Evolutionary conservation across 768 basidiomycete genomes (phyloP).

Genomic region (Pisolithus orientalis): DNA sequence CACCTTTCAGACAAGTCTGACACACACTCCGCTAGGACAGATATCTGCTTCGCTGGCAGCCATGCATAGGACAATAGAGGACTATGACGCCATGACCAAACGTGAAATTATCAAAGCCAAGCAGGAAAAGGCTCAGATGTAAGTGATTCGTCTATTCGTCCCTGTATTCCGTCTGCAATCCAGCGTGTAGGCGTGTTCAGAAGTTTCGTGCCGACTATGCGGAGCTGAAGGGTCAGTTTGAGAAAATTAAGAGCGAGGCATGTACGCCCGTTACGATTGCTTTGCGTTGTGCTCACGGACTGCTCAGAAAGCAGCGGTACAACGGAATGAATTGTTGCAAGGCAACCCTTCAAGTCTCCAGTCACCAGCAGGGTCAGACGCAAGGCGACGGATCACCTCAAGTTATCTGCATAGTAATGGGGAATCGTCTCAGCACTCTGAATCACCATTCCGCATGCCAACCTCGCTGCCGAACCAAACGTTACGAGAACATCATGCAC

Average conservation of each 20-base stretch:
- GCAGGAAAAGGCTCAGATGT: conserved; percentile 94
- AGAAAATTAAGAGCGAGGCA: conserved; percentile 60
- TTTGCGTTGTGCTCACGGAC: background rate
- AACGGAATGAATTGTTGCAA: conserved; percentile 62
- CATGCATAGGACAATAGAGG: conserved; percentile 90
- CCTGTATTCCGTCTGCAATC: background rate
- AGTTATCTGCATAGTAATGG: conserved; percentile 30
- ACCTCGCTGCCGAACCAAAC: conserved; percentile 49
- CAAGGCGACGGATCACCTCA: conserved; percentile 58
- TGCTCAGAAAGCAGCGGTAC: conserved; percentile 49
- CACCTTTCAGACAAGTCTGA: background rate
- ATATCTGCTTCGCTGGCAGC: conserved; percentile 96
- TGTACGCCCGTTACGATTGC: background rate
- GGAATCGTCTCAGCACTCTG: conserved; percentile 59
- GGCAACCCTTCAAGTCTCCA: conserved; percentile 33
- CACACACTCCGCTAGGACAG: conserved; percentile 63
- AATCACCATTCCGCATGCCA: conserved; percentile 77
- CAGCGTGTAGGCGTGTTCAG: conserved; percentile 73
- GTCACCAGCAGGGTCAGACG: conserved; percentile 34
- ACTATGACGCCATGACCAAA: conserved; percentile 95
- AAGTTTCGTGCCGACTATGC: conserved; percentile 86
- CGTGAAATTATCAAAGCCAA: conserved; percentile 95
- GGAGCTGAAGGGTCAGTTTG: conserved; percentile 80
- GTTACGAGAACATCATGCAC: conserved; percentile 67
- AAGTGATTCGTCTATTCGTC: conserved; percentile 19